Evolutionary conservation across 2,329 filamentous ascomycete genomes (phyloP).

Genomic region (Huntiella abstrusa): DNA sequence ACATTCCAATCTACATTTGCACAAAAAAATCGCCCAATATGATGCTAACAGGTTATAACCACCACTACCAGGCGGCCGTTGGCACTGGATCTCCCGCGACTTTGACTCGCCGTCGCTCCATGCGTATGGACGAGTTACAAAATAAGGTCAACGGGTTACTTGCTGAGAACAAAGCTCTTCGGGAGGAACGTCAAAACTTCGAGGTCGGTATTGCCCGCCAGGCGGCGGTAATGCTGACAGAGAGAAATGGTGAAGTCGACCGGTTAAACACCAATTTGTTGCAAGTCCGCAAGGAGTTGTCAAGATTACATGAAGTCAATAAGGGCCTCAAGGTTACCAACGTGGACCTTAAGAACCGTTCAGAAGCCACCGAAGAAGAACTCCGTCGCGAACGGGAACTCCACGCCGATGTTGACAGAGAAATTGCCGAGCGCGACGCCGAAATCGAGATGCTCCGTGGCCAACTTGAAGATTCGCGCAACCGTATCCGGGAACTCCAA

Average conservation of each 20-base stretch:
- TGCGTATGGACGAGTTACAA: conserved; percentile 90
- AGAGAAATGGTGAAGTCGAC: conserved; percentile 76
- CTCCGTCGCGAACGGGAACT: conserved; percentile 48
- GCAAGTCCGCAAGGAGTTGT: conserved; percentile 65
- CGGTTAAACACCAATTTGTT: conserved; percentile 60
- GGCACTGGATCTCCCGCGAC: conserved; percentile 84
- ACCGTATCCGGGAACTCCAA: conserved; percentile 34
- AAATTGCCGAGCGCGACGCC: conserved; percentile 62
- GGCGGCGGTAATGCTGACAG: conserved; percentile 51
- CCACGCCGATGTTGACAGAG: conserved; percentile 36
- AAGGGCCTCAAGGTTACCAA: conserved; percentile 62
- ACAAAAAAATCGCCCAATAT: neutral
- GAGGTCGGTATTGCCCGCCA: conserved; percentile 48
- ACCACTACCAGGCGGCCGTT: conserved; percentile 57
- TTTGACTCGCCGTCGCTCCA: conserved; percentile 92
- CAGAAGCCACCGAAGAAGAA: conserved; percentile 46
- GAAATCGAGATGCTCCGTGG: conserved; percentile 63
- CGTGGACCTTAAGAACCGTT: conserved; percentile 51
- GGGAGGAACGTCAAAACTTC: conserved; percentile 50
- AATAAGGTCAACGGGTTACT: conserved; percentile 64
- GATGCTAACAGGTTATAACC: conserved; percentile 11
- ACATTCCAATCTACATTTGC: too few species aligned
- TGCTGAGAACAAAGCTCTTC: conserved; percentile 65
- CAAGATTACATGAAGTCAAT: conserved; percentile 66
- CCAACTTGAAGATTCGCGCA: conserved; percentile 56